Evolutionary conservation across 2,329 filamentous ascomycete species (phyloP), one percentile per base, ranked within the genome.

Genomic region (Neopestalotiopsis rosae): DNA sequence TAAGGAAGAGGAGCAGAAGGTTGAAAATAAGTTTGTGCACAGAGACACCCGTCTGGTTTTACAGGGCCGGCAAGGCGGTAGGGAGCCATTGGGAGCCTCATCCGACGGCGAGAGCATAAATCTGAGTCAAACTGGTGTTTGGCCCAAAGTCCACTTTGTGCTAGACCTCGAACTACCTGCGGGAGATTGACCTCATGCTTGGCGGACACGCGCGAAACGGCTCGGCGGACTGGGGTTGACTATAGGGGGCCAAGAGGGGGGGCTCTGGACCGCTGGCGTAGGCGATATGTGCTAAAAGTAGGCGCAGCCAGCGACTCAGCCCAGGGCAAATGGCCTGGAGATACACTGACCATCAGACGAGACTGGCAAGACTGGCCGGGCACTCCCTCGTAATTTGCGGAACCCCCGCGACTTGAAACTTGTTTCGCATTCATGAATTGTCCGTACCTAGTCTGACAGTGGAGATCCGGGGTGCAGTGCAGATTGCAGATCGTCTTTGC

Each of bases 381-480:
- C 45, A 52, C 1, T n/a, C 45, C 45, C 45, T 52, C 9, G 45
- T 52, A 52, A 52, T 52, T 52, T 52, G n/a, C 45, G 45, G 45
- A 52, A n/a, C 45, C 45, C 45, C 45, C 45, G 34, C 45, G 45
- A 52, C 45, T 52, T 52, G 45, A 52, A 52, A 52, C 45, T 52
- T 52, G 45, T 52, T 52, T 52, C 45, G 45, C n/a, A 52, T 52
- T 52, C n/a, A 52, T 52, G n/a, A 52, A 52, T 28, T 52, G n/a
- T 20, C n/a, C 17, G 45, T 38, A 52, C 17, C 45, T 52, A 52
- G n/a, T 17, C 45, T 52, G 45, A 52, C 45, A 52, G 45, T 52
- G 45, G 45, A 52, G 45, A 52, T 52, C 45, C 45, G 45, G 45
- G 45, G 45, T 52, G 45, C 45, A 52, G 45, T 52, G 45, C 45